These are phyloP conservation scores for Crassisporium funariophilum DNA, from an alignment of 768 basidiomycete species.

Conservation along the genomic window DNA sequence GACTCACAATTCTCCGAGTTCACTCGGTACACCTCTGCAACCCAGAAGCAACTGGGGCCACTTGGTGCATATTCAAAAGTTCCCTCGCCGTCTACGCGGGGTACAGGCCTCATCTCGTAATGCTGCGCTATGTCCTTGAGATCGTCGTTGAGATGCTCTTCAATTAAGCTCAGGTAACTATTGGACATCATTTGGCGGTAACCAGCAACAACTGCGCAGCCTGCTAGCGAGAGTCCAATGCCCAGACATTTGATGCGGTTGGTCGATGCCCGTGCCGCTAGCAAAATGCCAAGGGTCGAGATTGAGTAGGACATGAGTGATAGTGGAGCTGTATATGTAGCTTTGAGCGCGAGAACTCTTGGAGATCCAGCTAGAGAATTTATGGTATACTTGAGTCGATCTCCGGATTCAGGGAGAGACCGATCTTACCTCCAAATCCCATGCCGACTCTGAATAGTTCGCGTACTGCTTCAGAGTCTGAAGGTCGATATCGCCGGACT, in stretches of 20 bases:
- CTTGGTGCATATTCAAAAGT: not conserved
- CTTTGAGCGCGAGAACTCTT: slow-evolving; percentile 9
- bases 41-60: slow-evolving; percentile 18
- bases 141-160: slow-evolving; percentile 14
- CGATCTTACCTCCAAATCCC: slow-evolving; percentile 7
- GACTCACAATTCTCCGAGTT: not conserved
- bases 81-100: not conserved
- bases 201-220: slow-evolving; percentile 4
- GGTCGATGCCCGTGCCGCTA: not conserved
- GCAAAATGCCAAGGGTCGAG: slow-evolving; percentile 5
- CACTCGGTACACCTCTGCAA: slow-evolving; percentile 11
- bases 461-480: slow-evolving; percentile 17
- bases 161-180: not conserved
- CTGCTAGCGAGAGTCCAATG: not conserved
- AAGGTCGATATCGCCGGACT: slow-evolving; percentile 13
- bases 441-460: slow-evolving; percentile 13
- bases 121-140: slow-evolving; percentile 18
- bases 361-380: slow-evolving; percentile 22
- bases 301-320: slow-evolving; percentile 14
- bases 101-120: slow-evolving; percentile 7
- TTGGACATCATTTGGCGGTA: slow-evolving; percentile 10
- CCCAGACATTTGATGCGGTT: slow-evolving; percentile 1
- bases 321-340: slow-evolving; percentile 7
- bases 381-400: not conserved
- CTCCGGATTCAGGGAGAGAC: not conserved